Evolutionary conservation across 1,284 basidiomycete genomes (phyloP), one percentile per base, ranked within the genome.

Genomic region (Lentinula novae-zelandiae): DNA sequence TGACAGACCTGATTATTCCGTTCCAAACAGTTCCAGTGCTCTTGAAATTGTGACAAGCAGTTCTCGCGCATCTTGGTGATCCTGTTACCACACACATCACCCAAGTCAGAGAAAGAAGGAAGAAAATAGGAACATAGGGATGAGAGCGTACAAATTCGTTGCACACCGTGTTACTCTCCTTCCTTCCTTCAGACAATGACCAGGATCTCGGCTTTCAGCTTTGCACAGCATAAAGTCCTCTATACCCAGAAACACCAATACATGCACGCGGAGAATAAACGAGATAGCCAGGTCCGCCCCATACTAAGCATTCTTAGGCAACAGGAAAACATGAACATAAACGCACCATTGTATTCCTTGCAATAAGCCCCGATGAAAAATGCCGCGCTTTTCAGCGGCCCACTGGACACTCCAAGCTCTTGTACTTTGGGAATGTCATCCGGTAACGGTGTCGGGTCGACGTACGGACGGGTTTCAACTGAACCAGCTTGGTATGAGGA

Each of bases 171-270:
- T 99, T 63, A 99, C 96, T 70, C 94, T 88, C 67, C 97, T 79
- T 33, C 97, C 97, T 76, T 99, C 97, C 81, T 93, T 92, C 75
- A 99, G 75, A 77, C 97, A 99, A 75, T 97, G 94, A 39, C 76
- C 94, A 12, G 97, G 94, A 72, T 98, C 89, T 60, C 80, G 82
- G 72, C 85, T 90, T 80, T 98, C 95, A 53, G 85, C 81, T 81
- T 99, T 99, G 86, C 97, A 99, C 61, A 98, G 90, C 95, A 99
- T 98, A 72, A 98, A 99, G 80, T 99, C 96, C 85, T 98, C 95
- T 97, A 71, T 50, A 60, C 40, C 15, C 44, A 22, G 9, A 8
- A 12, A n/a, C 17, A 9, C n/a, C 44, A 46, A 46, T n/a, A 46
- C 2, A 46, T 2, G 8, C 3, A 8, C 7, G 42, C 15, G 38